Base-by-base conservation (phyloP, 768 basidiomycete species). In the Mycena capillaripes region DNA sequence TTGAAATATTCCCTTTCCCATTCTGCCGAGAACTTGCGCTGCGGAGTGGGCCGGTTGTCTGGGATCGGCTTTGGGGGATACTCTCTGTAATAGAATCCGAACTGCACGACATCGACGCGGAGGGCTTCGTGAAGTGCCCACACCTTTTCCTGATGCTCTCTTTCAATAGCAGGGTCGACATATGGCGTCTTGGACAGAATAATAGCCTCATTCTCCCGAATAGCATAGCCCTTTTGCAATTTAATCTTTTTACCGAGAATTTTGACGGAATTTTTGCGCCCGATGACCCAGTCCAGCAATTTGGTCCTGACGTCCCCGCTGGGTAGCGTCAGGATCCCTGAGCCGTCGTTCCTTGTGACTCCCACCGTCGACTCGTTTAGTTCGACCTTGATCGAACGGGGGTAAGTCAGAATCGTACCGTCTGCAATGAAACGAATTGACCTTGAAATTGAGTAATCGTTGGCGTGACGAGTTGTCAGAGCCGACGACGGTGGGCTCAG, bases 1-100 rank as follows among this genome's bases (percentile, higher is more conserved):
- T 76, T 71, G 46, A 81, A 78, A 70, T 89, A 90, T 48, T 89
- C 82, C 46, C 85, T 81, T 65, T 92, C 88, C 87, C 90, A 94
- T 80, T 95, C 95, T 5, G 90, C 82, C 0, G 93, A 95, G 78
- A 93, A 95, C 3, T 85, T 83, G 11, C 90, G 88, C 21, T 85
- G 79, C 21, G 76, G 75, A 52, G 80, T 80, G 10, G 77, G 81
- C 10, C 72, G 76, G 76, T 79, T 63, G 62, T 78, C 77, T 44
- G 70, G 23, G 69, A 73, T 66, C 75, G 40, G 74, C 42, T 42
- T 82, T 78, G 77, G 84, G 81, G 38, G 70, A 60, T 71, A 77
- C 10, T 82, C 77, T 36, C 86, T 84, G 75, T 88, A 89, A 77
- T 88, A 88, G 36, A 87, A 74, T 27, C 94, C 94, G 71, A 95